These are phyloP conservation scores for Cystobasidium tubakii DNA, from an alignment of 768 basidiomycete genomes.

Conservation along the genomic window DNA sequence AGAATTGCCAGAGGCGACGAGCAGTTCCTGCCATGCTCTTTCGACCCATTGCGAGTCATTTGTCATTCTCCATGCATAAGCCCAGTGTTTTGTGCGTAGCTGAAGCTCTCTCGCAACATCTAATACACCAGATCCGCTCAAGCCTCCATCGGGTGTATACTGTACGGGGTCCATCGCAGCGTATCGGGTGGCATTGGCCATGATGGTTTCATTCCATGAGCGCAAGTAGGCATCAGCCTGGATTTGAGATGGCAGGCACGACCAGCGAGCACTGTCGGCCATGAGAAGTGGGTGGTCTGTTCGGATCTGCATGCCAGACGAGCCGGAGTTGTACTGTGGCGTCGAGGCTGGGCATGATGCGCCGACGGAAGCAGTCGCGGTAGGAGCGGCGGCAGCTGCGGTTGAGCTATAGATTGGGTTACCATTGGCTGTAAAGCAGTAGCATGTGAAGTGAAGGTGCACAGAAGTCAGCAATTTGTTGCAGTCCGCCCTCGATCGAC, in stretches of 20 bases:
- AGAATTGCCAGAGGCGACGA: constrained; percentile 55
- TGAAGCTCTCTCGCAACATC: constrained; percentile 86
- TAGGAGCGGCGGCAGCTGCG: constrained; percentile 51
- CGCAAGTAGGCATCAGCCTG: constrained; percentile 74
- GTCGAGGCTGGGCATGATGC: constrained; percentile 70
- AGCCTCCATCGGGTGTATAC: constrained; percentile 65
- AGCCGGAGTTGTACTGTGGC: constrained; percentile 56
- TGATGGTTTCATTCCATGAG: constrained; percentile 84
- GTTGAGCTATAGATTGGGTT: constrained; percentile 56
- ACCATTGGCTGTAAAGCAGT: constrained; percentile 38
- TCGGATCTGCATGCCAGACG: constrained; percentile 57
- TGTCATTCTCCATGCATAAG: constrained; percentile 82
- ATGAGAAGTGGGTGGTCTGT: constrained; percentile 81
- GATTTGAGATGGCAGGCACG: constrained; percentile 65
- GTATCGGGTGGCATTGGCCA: constrained; percentile 76
- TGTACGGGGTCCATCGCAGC: constrained; percentile 59
- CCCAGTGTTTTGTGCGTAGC: constrained; percentile 74
- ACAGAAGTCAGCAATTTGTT: background rate
- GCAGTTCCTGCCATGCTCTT: constrained; percentile 72
- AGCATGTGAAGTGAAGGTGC: background rate
- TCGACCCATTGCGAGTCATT: constrained; percentile 89
- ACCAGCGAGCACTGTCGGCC: constrained; percentile 88
- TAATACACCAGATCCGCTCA: constrained; percentile 69
- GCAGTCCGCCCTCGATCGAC: background rate
- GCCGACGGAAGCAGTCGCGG: constrained; percentile 53